A percentile compares a stretch with the other conserved stretches of the same genome.
phyloP scores from a whole-genome alignment of 208 protist genomes.

The Acanthamoeba comandoni region DNA sequence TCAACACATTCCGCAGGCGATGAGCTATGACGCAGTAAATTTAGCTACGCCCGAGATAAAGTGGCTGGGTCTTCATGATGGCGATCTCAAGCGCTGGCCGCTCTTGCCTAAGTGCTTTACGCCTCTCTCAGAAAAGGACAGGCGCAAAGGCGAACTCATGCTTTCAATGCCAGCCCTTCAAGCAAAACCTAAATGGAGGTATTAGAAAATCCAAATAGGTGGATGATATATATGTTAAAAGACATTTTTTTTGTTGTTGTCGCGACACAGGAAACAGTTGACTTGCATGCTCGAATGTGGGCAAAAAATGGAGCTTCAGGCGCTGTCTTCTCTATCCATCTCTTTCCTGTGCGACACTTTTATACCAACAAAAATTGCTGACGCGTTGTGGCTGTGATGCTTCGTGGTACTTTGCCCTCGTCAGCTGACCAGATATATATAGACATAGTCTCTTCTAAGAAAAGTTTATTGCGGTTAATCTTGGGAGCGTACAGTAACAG shows the following conservation, averaged over 20 bases:
- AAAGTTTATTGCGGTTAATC: too few species aligned
- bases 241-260: not conserved
- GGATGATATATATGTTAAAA: not conserved
- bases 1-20: not conserved
- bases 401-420: too few species aligned
- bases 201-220: not conserved
- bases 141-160: conserved; percentile 39
- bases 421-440: too few species aligned
- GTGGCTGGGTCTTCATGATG: conserved; percentile 35
- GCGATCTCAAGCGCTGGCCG: not conserved
- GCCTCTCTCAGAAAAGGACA: conserved; percentile 3
- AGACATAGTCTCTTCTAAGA: too few species aligned
- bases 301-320: conserved; percentile 50
- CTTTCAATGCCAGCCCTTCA: conserved; percentile 50
- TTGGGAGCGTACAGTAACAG: too few species aligned
- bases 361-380: not conserved
- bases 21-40: conserved; percentile 45
- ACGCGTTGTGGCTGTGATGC: not conserved
- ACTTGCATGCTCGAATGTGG: not conserved
- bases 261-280: conserved; percentile 46
- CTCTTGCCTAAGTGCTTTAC: conserved; percentile 9
- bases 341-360: conserved; percentile 73
- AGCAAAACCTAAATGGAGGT: conserved; percentile 50
- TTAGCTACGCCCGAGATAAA: conserved; percentile 28
- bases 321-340: conserved; percentile 19